phyloP scores from a whole-genome alignment of 208 protist species.

The Acanthamoeba divionensis region DNA sequence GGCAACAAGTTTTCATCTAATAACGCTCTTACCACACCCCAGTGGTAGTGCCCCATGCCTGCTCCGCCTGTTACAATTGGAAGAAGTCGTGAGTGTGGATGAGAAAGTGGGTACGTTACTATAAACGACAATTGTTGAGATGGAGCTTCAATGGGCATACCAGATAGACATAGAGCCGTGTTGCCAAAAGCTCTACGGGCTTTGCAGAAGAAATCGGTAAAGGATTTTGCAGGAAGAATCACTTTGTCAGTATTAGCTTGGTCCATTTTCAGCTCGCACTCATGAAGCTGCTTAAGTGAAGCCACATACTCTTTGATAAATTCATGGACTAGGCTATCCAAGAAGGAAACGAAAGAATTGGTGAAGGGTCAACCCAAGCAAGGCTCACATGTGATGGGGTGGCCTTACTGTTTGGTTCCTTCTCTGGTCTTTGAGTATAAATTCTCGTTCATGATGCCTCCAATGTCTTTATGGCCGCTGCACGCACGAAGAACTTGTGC shows the following conservation, averaged over 20 bases:
- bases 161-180: neutral
- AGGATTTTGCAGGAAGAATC: neutral
- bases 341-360: neutral
- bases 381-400: neutral
- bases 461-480: conserved; percentile 26
- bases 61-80: neutral
- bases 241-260: no score
- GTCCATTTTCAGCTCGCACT: neutral
- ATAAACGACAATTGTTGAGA: neutral
- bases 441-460: conserved; percentile 27
- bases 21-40: neutral
- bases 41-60: conserved; percentile 31
- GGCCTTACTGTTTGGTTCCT: neutral
- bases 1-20: neutral
- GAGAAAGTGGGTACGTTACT: neutral
- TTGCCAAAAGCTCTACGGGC: conserved; percentile 29
- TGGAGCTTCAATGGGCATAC: neutral
- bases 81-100: neutral
- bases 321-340: neutral
- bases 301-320: conserved; percentile 17
- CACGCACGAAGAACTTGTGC: neutral
- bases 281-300: neutral
- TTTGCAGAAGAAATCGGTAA: conserved; percentile 13
- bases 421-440: conserved; percentile 14
- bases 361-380: neutral